Percentiles rank a stretch among this genome's conserved stretches.
Conservation (phyloP, 139 green algal species). For the Limnomonas spitsbergensis region DNA sequence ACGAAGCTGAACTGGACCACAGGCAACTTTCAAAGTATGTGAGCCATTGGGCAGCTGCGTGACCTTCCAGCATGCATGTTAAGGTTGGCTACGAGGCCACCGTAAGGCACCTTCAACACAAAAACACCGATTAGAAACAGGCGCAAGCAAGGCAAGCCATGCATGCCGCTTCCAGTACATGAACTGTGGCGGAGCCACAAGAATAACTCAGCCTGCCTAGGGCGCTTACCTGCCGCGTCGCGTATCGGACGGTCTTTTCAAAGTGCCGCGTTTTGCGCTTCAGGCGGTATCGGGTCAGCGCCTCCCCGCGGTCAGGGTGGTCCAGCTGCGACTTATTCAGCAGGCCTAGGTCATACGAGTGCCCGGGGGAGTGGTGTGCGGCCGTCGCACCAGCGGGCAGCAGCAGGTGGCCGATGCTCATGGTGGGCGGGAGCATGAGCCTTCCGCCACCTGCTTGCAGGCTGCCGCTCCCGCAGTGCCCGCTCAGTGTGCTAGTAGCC, state of each 20-base stretch:
- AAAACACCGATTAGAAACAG: no score
- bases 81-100: no score
- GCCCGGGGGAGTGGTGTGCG: no score
- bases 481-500: background rate
- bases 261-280: conserved; percentile 43
- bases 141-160: no score
- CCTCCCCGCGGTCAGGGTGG: conserved; percentile 31
- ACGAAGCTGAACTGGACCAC: no score
- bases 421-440: background rate
- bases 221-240: conserved; percentile 25
- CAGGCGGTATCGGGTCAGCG: conserved; percentile 39
- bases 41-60: no score
- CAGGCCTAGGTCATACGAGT: background rate
- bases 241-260: conserved; percentile 47
- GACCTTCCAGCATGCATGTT: no score
- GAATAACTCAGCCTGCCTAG: no score
- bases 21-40: no score
- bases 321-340: background rate
- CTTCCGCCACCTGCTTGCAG: background rate
- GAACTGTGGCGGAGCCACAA: no score
- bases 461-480: background rate
- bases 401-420: background rate
- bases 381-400: background rate
- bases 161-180: no score
- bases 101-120: no score